Evolutionary conservation across 345 rosid genomes (phyloP), one percentile per base, ranked within the genome.

Genomic region (Gossypium sturtianum): DNA sequence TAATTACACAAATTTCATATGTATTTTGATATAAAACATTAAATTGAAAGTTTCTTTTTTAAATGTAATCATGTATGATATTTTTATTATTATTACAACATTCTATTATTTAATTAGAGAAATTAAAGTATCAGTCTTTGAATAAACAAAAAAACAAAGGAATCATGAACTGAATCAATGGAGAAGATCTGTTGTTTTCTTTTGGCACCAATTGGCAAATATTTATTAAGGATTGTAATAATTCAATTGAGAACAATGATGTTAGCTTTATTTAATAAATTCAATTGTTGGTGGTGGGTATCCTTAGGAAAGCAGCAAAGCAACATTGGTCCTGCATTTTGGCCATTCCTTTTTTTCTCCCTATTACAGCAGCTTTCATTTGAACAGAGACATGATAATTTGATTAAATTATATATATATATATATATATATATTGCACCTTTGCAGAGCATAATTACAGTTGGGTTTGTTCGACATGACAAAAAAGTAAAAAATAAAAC

Each of bases 261-360:
- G 41, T 34, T 10, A 10, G 12, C 49, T 45, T 45, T 45, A 45
- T 13, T 57, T 7, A n/a, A 57, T 57, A 20, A 45, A 45, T 10
- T 45, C 25, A 22, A 22, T 10, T 58, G 62, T 58, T 58, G 62
- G 34, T 58, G 62, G 29, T 27, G 5, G 17, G n/a, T 9, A 34
- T 27, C 66, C 47, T 62, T 62, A 62, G 2, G 15, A 62, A 64
- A 64, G 25, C 25, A 64, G 69, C 69, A 41, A 64, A 64, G 68
- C 19, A 19, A 41, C 16, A 4, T 41, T 38, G 68, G 68, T 63
- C 68, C 48, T 9, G 48, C 48, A 17, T 63, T 63, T 41, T 38
- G 48, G n/a, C 23, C 38, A 17, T 20, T 4, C 19, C 41, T 4
- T 49, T 17, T 9, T 38, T 41, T n/a, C 2, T 4, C 34, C 1